A percentile compares a stretch with the other conserved stretches of the same genome.
These are phyloP conservation scores for Macrocybe gigantea DNA, from an alignment of 768 basidiomycete genomes.

Conservation along the genomic window DNA sequence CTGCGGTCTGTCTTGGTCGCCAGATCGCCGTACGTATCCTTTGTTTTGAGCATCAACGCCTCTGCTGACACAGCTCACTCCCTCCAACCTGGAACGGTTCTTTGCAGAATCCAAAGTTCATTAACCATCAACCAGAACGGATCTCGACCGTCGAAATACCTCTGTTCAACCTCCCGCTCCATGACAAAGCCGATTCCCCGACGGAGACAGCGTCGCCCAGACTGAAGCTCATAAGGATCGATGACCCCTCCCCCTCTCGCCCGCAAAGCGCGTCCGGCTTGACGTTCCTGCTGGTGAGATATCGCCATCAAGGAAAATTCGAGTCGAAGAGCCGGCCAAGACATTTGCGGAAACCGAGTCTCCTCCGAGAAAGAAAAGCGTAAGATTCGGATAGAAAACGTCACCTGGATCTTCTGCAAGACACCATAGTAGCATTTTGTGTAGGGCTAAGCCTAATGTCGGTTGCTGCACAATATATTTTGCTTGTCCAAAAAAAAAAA, in stretches of 20 bases:
- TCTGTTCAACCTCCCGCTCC: conserved; percentile 11
- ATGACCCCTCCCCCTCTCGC: conserved; percentile 10
- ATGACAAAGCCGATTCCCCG: neutral
- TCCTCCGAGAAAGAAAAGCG: too few species aligned
- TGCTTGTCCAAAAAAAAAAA: too few species aligned
- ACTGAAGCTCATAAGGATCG: conserved; percentile 18
- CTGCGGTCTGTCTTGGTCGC: too few species aligned
- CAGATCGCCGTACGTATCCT: conserved; percentile 43
- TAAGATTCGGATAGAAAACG: too few species aligned
- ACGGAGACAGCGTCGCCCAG: conserved; percentile 1
- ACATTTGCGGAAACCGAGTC: too few species aligned
- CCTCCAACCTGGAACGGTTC: conserved; percentile 9
- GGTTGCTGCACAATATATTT: too few species aligned
- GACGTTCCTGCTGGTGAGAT: neutral
- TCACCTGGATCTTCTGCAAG: too few species aligned
- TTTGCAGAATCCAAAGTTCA: conserved; percentile 23
- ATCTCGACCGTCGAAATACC: conserved; percentile 17
- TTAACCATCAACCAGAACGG: conserved; percentile 12
- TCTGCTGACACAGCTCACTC: conserved; percentile 19
- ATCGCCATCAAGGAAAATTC: conserved; percentile 11
- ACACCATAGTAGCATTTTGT: too few species aligned
- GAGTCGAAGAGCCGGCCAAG: too few species aligned
- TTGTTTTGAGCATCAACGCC: conserved; percentile 10
- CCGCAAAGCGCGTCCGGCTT: neutral
- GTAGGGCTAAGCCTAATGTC: too few species aligned